These are phyloP conservation scores for Emericellopsis cladophorae DNA, from an alignment of 2,329 filamentous ascomycete genomes.

Conservation along the genomic window DNA sequence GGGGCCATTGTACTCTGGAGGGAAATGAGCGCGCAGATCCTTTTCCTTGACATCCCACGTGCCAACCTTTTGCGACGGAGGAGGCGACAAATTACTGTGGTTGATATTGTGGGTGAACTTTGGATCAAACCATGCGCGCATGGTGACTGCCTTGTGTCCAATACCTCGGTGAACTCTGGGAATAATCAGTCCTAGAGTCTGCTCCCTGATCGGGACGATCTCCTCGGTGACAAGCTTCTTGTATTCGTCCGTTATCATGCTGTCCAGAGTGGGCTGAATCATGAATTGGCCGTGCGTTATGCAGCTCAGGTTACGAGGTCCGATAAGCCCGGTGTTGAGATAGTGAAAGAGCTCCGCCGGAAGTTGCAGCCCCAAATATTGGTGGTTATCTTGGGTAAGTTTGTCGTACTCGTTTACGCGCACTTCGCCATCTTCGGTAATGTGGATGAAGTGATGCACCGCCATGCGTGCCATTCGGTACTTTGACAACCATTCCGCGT, in stretches of 20 bases:
- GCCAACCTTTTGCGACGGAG: constrained; percentile 30
- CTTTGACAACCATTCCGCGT: constrained; percentile 68
- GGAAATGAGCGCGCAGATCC: constrained; percentile 34
- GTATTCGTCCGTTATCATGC: constrained; percentile 69
- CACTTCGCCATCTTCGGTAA: constrained; percentile 65
- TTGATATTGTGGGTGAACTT: constrained; percentile 57
- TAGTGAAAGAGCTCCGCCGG: constrained; percentile 88
- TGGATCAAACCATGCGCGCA: constrained; percentile 76
- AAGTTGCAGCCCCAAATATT: constrained; percentile 81
- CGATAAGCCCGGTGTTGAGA: constrained; percentile 69
- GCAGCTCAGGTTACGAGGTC: constrained; percentile 68
- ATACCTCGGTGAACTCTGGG: constrained; percentile 75
- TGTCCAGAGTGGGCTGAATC: constrained; percentile 75
- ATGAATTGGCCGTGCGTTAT: constrained; percentile 69
- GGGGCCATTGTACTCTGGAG: constrained; percentile 24
- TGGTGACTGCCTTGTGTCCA: constrained; percentile 62
- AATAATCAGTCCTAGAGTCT: constrained; percentile 66
- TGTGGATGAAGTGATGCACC: constrained; percentile 77
- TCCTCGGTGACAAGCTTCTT: constrained; percentile 63
- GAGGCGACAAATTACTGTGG: constrained; percentile 35
- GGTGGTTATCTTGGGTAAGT: constrained; percentile 72
- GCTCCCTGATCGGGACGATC: constrained; percentile 61
- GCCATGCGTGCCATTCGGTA: constrained; percentile 79
- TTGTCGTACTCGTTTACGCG: constrained; percentile 60
- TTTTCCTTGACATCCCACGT: constrained; percentile 65